These are phyloP conservation scores for Lipomyces spencermartinsiae DNA, from an alignment of 805 yeast species.

Conservation along the genomic window DNA sequence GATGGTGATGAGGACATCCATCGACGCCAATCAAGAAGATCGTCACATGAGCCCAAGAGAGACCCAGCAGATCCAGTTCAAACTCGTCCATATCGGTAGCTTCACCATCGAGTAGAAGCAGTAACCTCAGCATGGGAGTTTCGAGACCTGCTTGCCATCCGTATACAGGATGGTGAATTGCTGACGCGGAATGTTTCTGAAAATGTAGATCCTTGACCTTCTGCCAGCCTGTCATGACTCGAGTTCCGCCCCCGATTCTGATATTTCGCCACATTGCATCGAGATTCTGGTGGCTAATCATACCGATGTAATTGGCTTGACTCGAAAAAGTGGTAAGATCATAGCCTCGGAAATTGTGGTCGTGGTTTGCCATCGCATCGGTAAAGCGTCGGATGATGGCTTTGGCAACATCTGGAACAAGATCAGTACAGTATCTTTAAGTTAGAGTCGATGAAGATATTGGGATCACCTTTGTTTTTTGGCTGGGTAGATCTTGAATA, in stretches of 20 bases:
- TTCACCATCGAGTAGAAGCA: conserved; percentile 9
- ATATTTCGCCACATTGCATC: conserved; percentile 7
- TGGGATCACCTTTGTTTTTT: background rate
- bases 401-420: background rate
- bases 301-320: background rate
- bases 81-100: conserved; percentile 12
- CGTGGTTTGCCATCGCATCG: background rate
- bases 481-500: conserved; percentile 3
- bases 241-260: conserved; percentile 9
- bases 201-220: conserved; percentile 2
- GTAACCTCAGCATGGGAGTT: background rate
- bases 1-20: conserved; percentile 7
- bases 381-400: background rate
- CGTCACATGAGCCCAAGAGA: conserved; percentile 8
- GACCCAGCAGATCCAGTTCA: conserved; percentile 8
- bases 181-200: conserved; percentile 2
- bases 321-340: conserved; percentile 2
- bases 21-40: conserved; percentile 4
- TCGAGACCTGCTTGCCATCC: conserved; percentile 9
- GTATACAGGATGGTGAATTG: conserved; percentile 6
- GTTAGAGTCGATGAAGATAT: background rate
- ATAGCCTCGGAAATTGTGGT: background rate
- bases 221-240: conserved; percentile 11
- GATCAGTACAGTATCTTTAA: conserved; percentile 2
- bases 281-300: background rate